These are phyloP conservation scores for Corylus americana DNA, from an alignment of 306 rosid genomes.

Conservation along the genomic window DNA sequence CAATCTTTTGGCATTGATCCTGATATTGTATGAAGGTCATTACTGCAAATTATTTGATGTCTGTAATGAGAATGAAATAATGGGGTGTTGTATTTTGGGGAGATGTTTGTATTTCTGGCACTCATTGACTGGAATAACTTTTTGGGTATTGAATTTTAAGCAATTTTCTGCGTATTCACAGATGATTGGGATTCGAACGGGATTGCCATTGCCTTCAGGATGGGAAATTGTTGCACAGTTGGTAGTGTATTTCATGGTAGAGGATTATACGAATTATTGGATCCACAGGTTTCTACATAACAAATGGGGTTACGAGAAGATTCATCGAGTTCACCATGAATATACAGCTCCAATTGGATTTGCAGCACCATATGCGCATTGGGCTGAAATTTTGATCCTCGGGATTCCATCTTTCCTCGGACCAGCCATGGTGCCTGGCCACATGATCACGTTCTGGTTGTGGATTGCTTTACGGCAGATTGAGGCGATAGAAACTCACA, in stretches of 20 bases:
- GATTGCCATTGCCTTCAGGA: constrained; percentile 73
- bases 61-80: not conserved
- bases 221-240: constrained; percentile 70
- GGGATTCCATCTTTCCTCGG: constrained; percentile 83
- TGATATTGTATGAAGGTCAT: not conserved
- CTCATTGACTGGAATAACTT: constrained; percentile 1
- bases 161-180: constrained; percentile 21
- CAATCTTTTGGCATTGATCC: not conserved
- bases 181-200: constrained; percentile 74
- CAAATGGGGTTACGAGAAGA: constrained; percentile 77
- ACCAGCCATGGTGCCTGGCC: constrained; percentile 83
- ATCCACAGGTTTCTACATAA: constrained; percentile 73
- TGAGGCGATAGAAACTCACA: constrained; percentile 85
- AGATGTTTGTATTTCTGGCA: not conserved
- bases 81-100: not conserved
- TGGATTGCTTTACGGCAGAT: constrained; percentile 80
- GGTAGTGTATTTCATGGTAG: constrained; percentile 64
- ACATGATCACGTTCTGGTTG: constrained; percentile 75
- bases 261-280: constrained; percentile 81
- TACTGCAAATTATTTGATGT: not conserved
- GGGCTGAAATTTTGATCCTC: constrained; percentile 79
- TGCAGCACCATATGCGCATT: constrained; percentile 86
- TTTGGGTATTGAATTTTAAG: constrained; percentile 3
- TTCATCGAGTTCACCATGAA: constrained; percentile 82
- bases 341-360: constrained; percentile 71